These are phyloP conservation scores for Mycena polygramma DNA, from an alignment of 768 basidiomycete species.

Conservation along the genomic window DNA sequence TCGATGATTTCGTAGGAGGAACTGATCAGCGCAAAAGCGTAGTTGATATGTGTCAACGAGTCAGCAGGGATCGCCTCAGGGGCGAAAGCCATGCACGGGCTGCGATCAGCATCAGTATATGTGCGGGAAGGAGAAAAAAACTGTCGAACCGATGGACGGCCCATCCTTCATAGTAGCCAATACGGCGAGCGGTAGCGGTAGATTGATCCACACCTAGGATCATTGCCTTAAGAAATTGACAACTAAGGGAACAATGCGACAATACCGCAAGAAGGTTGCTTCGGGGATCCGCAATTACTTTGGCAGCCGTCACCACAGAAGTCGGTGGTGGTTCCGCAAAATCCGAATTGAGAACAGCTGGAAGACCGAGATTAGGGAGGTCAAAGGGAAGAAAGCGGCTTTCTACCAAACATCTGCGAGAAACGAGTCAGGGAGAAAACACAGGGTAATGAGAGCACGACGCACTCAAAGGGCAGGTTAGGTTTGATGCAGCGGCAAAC, in stretches of 20 bases:
- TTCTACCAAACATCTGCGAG: background rate
- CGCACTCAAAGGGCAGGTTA: background rate
- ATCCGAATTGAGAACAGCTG: slow-evolving; percentile 1
- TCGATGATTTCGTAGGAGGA: too few relatives aligned
- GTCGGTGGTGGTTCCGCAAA: slow-evolving; percentile 1
- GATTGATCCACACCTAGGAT: background rate
- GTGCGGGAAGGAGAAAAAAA: background rate
- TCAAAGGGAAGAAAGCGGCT: background rate
- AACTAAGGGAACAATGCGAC: background rate
- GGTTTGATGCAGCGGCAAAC: background rate
- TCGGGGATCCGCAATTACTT: slow-evolving; percentile 4
- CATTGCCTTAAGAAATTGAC: background rate
- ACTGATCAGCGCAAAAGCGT: too few relatives aligned
- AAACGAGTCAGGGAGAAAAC: background rate
- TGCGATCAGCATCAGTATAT: background rate
- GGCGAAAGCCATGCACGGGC: slow-evolving; percentile 8
- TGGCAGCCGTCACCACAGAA: slow-evolving; percentile 8
- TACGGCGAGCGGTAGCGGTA: background rate
- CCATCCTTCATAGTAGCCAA: slow-evolving; percentile 10
- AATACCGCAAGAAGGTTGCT: slow-evolving; percentile 3
- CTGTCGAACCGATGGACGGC: background rate
- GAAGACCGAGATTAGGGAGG: background rate
- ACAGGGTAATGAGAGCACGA: background rate
- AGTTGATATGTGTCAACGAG: too few relatives aligned
- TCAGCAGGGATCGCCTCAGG: background rate